Base-by-base conservation (phyloP, 1,284 basidiomycete species). In the Puccinia horiana region DNA sequence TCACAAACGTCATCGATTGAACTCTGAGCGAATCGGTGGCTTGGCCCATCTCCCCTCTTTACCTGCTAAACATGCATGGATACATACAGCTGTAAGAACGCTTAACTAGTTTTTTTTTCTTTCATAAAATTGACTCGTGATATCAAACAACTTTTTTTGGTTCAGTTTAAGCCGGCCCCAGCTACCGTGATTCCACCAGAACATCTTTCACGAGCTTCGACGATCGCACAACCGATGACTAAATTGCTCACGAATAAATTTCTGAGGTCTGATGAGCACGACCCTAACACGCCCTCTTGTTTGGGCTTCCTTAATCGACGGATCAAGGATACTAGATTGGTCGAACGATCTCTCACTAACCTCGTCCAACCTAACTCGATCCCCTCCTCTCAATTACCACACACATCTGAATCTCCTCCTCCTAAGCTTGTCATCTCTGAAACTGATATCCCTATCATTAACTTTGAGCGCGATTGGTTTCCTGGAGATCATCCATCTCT, bases 21-120 rank as follows among this genome's bases (percentile, higher is more conserved):
- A 47, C 54, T 40, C 65, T 26, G 79, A 81, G 40, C 29, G 37
- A 23, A 70, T 81, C 18, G 79, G 79, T 12, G 79, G 79, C 32
- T n/a, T 81, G 54, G 44, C 79, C n/a, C 79, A 81, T 65, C 79
- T 81, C 14, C 79, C 79, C 18, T n/a, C n/a, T 16, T 65, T 81
- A 44, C 79, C 79, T 26, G 79, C 79, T 12, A 81, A 65, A 44
- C 79, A 81, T 74, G 72, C 79, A 14, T 81, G 79, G 79, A 81
- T 47, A 42, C 56, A 81, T 16, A 73, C 79, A 2, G 23, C 54
- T 61, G 79, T 81, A 26, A 63, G 70, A 49, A 12, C n/a, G 9
- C 26, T 37, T 35, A n/a, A 11, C 23, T 44, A 3, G 11, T 40
- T 9, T 37, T 40, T 72, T 37, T 23, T 6, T 74, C 29, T 0